A percentile compares a stretch with the other conserved stretches of the same genome.
These are phyloP conservation scores for Russula griseocarnosa DNA, from an alignment of 768 basidiomycete species.

Conservation along the genomic window DNA sequence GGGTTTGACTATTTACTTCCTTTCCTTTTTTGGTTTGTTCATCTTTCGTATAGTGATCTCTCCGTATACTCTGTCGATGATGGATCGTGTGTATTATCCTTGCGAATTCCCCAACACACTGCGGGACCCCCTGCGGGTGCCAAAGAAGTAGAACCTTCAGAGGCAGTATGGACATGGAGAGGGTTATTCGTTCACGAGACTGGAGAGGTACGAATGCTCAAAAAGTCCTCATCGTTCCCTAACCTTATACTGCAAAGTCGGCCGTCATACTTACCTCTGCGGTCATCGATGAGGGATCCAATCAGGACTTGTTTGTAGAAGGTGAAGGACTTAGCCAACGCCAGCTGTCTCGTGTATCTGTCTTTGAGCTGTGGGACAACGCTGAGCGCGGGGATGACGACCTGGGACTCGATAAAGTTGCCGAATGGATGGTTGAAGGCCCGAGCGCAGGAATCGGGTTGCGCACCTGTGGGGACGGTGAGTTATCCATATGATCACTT, in stretches of 20 bases:
- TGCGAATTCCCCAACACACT: conserved; percentile 33
- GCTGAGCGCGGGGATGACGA: conserved; percentile 17
- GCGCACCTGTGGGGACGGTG: conserved; percentile 14
- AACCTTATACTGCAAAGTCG: conserved; percentile 12
- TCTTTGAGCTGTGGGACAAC: conserved; percentile 18
- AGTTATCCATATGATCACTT: not conserved
- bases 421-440: conserved; percentile 28
- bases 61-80: conserved; percentile 54
- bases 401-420: conserved; percentile 7
- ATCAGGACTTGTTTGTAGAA: conserved; percentile 6
- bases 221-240: not conserved
- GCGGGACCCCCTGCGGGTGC: conserved; percentile 34
- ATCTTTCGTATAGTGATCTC: conserved; percentile 43
- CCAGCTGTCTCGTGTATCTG: conserved; percentile 12
- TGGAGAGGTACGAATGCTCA: conserved; percentile 31
- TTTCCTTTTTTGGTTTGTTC: not conserved
- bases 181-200: conserved; percentile 32
- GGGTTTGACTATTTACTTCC: conserved; percentile 47
- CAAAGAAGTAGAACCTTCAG: conserved; percentile 33
- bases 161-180: conserved; percentile 37
- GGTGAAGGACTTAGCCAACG: not conserved
- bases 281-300: conserved; percentile 4
- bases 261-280: conserved; percentile 22
- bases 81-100: conserved; percentile 39
- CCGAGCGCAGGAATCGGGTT: conserved; percentile 16